These are phyloP conservation scores for Cryptomeria japonica DNA, from an alignment of 75 land plant species.

Conservation along the genomic window DNA sequence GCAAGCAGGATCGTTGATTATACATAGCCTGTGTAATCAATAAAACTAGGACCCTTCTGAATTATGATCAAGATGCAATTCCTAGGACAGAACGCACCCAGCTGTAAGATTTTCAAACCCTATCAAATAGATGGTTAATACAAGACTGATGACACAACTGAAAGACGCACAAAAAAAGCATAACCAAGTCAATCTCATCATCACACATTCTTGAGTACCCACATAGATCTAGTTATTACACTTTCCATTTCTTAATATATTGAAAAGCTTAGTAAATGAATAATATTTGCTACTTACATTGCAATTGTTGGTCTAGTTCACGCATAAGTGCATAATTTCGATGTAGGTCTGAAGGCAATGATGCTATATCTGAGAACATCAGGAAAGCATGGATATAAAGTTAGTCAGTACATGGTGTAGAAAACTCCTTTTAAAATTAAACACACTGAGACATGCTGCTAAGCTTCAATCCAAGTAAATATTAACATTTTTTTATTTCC, in stretches of 20 bases:
- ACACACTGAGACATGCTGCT: not conserved
- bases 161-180: not conserved
- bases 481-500: not conserved
- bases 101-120: not conserved
- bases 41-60: not conserved
- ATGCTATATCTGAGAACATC: constrained; percentile 38
- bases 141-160: not conserved
- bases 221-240: not conserved
- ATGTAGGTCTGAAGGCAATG: constrained; percentile 45
- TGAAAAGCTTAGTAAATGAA: not conserved
- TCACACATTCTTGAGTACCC: not conserved
- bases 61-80: not conserved
- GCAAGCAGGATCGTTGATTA: too few species aligned
- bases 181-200: not conserved
- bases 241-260: not conserved
- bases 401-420: not conserved
- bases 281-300: constrained; percentile 28
- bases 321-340: constrained; percentile 47
- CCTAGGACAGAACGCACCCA: not conserved
- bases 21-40: too few species aligned
- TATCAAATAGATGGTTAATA: not conserved
- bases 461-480: not conserved
- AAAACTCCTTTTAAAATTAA: not conserved
- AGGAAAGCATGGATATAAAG: not conserved
- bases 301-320: constrained; percentile 53